Evolutionary conservation across 1,284 basidiomycete species (phyloP).

Genomic region (Mixia osmundae): DNA sequence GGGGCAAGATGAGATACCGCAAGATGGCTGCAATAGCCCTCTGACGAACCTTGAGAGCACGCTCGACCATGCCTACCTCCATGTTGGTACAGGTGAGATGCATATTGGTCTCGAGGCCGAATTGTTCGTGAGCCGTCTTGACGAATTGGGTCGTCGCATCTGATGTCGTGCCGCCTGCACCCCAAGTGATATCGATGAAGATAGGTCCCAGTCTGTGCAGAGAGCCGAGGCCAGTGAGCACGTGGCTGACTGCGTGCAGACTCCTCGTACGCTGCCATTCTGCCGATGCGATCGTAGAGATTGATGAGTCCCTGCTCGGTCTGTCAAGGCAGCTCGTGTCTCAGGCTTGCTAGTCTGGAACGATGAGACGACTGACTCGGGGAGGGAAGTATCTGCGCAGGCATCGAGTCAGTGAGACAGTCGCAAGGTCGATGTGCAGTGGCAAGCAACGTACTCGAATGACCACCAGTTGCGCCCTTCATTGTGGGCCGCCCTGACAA

Average conservation of each 20-base stretch:
- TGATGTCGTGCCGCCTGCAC: slow-evolving; percentile 25
- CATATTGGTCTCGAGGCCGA: slow-evolving; percentile 66
- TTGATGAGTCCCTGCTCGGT: slow-evolving; percentile 62
- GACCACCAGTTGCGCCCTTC: too few species aligned
- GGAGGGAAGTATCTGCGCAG: too few species aligned
- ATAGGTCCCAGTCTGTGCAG: not conserved
- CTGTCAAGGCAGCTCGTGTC: not conserved
- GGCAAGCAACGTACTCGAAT: too few species aligned
- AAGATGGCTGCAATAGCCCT: slow-evolving; percentile 1
- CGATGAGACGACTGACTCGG: too few species aligned
- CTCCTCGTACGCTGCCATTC: slow-evolving; percentile 83
- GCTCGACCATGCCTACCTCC: slow-evolving; percentile 64
- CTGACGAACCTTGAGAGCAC: slow-evolving; percentile 44
- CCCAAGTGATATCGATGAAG: slow-evolving; percentile 21
- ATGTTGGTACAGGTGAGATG: slow-evolving; percentile 98
- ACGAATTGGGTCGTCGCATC: slow-evolving; percentile 43
- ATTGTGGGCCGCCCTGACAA: too few species aligned
- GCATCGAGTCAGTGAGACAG: too few species aligned
- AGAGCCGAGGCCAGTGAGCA: not conserved
- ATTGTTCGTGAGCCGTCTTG: slow-evolving; percentile 63
- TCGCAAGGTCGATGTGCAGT: too few species aligned
- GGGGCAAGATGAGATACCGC: too few species aligned
- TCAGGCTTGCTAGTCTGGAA: too few species aligned
- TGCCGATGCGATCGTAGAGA: slow-evolving; percentile 86
- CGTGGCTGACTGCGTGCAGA: slow-evolving; percentile 68